phyloP scores from a whole-genome alignment of 768 basidiomycete genomes.

The Mycena venus region DNA sequence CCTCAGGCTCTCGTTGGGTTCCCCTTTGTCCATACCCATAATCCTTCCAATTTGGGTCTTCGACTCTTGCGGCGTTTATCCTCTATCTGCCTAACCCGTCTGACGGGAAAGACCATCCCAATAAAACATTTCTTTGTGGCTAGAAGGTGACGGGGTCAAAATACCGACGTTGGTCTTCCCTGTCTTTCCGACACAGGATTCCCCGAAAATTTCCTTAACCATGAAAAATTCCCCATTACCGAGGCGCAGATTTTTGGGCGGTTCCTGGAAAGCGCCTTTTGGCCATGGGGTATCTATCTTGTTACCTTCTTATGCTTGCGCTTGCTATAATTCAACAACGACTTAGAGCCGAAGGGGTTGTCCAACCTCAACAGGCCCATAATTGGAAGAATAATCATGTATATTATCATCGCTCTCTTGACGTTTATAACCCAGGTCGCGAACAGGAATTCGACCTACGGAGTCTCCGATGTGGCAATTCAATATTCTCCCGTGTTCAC shows the following conservation, averaged over 20 bases:
- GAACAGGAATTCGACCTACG: background rate
- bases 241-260: background rate
- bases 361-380: background rate
- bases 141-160: too few species aligned
- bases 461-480: background rate
- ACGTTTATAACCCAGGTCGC: background rate
- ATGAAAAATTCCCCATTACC: constrained; percentile 10
- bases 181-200: too few species aligned
- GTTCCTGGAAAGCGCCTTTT: constrained; percentile 1
- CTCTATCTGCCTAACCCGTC: too few species aligned
- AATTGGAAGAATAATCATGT: background rate
- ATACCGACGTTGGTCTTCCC: too few species aligned
- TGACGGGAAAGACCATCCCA: too few species aligned
- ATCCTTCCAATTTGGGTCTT: too few species aligned
- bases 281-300: constrained; percentile 2
- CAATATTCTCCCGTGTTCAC: background rate
- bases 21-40: too few species aligned
- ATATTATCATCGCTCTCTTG: background rate
- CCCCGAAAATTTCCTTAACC: too few species aligned
- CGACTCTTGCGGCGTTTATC: too few species aligned
- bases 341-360: background rate
- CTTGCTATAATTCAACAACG: background rate
- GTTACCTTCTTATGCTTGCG: background rate
- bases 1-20: too few species aligned
- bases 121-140: too few species aligned